Evolutionary conservation across 140 eudicot species (phyloP).

Genomic region (Senecio squalidus): DNA sequence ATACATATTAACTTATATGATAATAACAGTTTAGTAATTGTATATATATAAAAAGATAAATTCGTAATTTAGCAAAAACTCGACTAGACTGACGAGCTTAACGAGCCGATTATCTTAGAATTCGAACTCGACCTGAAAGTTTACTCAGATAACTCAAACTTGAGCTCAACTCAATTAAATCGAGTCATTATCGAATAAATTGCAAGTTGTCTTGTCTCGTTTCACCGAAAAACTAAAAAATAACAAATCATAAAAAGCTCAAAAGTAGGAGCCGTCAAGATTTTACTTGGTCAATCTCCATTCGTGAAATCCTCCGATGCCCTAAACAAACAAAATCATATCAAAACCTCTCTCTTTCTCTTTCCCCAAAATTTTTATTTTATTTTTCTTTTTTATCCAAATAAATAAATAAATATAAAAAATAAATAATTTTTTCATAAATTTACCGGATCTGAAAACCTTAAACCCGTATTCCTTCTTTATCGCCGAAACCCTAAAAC

Average conservation of each 20-base stretch:
- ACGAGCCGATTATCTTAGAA: no score
- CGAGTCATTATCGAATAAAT: no score
- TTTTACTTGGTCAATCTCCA: conserved; percentile 31
- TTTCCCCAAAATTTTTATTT: conserved; percentile 15
- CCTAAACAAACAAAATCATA: conserved; percentile 18
- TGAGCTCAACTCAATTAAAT: no score
- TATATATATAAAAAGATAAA: no score
- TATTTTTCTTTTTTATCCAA: conserved; percentile 8
- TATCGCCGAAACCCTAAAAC: conserved; percentile 30
- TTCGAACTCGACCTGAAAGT: no score
- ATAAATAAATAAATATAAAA: not conserved
- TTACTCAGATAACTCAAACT: no score
- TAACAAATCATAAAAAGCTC: no score
- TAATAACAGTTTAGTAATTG: no score
- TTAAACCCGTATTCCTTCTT: conserved; percentile 22
- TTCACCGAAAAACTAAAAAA: not conserved
- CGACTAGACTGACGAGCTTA: no score
- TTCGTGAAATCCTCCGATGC: conserved; percentile 25
- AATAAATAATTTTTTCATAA: not conserved
- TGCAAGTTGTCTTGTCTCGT: not conserved
- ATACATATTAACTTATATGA: no score
- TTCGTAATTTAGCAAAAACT: no score
- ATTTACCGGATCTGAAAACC: conserved; percentile 39
- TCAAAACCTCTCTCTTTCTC: conserved; percentile 23
- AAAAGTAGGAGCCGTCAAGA: conserved; percentile 34